Conservation (phyloP, 2,329 filamentous ascomycete species). For the Penicillium sp. region DNA sequence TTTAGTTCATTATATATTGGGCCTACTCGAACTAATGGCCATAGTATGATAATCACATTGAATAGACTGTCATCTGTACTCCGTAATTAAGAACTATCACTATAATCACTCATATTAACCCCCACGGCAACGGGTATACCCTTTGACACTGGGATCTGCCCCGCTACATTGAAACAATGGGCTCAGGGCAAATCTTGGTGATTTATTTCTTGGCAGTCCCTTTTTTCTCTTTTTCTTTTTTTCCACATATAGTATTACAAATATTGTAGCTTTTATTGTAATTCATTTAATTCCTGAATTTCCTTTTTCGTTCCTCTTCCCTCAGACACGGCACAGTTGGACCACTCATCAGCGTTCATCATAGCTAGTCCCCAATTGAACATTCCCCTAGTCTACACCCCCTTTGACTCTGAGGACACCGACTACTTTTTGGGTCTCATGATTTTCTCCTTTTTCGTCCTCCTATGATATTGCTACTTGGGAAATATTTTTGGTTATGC, state of each 20-base stretch:
- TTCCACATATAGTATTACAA: neutral
- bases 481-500: neutral
- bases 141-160: slow-evolving; percentile 30
- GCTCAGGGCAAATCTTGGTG: slow-evolving; percentile 26
- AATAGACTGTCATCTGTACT: neutral
- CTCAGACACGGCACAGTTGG: slow-evolving; percentile 19
- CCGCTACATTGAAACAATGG: slow-evolving; percentile 29
- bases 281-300: neutral
- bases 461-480: neutral
- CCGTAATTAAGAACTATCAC: neutral
- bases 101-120: slow-evolving; percentile 14
- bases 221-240: slow-evolving; percentile 9
- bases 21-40: neutral
- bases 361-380: slow-evolving; percentile 11
- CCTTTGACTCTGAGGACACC: slow-evolving; percentile 15
- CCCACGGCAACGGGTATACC: slow-evolving; percentile 25
- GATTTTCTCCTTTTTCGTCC: slow-evolving; percentile 10
- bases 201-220: slow-evolving; percentile 24
- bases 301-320: slow-evolving; percentile 3
- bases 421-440: slow-evolving; percentile 21
- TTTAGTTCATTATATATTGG: neutral
- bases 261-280: neutral
- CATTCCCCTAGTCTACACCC: slow-evolving; percentile 16
- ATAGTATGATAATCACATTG: neutral
- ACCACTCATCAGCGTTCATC: slow-evolving; percentile 11